phyloP scores from a whole-genome alignment of 176 grass and related monocot genomes.

The Luzula sylvatica region DNA sequence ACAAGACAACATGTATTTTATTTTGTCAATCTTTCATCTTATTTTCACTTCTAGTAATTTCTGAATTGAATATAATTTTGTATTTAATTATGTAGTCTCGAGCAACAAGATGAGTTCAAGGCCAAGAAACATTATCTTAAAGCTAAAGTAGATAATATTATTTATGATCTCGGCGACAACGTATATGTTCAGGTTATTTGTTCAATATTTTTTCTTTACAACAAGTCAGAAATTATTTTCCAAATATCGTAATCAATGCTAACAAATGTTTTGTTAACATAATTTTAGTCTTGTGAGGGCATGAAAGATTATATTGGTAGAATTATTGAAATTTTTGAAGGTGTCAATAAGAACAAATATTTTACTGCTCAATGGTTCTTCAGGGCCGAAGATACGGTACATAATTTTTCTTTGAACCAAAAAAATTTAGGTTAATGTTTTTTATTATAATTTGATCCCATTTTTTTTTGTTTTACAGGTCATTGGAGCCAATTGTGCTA shows the following conservation, averaged over 20 bases:
- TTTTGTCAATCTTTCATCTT: background rate
- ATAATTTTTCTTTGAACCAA: background rate
- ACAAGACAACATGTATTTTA: background rate
- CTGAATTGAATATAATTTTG: too few species aligned
- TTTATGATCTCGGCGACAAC: conserved; percentile 43
- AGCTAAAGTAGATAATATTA: conserved; percentile 32
- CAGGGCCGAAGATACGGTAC: conserved; percentile 57
- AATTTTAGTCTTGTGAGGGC: conserved; percentile 45
- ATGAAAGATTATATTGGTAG: conserved; percentile 55
- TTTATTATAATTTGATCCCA: background rate
- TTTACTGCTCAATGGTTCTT: conserved; percentile 84
- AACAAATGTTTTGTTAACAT: background rate
- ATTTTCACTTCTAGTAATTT: too few species aligned
- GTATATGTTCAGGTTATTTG: conserved; percentile 53
- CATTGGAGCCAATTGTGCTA: conserved; percentile 17
- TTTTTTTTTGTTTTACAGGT: conserved; percentile 23
- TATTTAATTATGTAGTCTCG: conserved; percentile 15
- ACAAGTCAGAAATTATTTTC: background rate
- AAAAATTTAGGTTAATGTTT: background rate
- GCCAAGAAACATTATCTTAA: conserved; percentile 35
- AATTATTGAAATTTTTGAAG: conserved; percentile 69
- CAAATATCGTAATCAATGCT: background rate
- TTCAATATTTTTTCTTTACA: background rate
- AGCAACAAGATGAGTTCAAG: conserved; percentile 20
- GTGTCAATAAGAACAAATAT: conserved; percentile 22